Percentiles rank a stretch among this genome's conserved stretches.
Evolutionary conservation across 768 basidiomycete species (phyloP).

Genomic region (Suillus paluster): DNA sequence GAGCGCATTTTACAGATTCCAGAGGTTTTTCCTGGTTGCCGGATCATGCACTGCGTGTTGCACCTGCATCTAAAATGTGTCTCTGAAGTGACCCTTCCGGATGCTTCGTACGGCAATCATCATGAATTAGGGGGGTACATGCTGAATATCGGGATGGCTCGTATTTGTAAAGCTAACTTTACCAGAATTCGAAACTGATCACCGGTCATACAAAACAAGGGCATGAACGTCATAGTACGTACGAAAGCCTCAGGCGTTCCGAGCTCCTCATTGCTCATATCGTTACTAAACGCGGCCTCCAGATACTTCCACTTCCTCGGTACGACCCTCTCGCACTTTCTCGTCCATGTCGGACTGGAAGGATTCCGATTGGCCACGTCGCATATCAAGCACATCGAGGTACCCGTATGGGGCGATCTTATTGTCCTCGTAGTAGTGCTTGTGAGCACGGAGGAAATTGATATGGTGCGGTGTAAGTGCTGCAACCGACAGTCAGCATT

Average conservation of each 20-base stretch:
- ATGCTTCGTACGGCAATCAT: not conserved
- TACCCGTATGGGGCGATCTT: conserved; percentile 25
- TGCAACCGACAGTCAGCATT: conserved; percentile 18
- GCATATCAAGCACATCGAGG: conserved; percentile 19
- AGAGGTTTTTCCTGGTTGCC: not conserved
- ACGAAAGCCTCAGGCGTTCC: not conserved
- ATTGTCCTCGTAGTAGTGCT: conserved; percentile 29
- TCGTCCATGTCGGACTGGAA: conserved; percentile 9
- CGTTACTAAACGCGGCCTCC: conserved; percentile 16
- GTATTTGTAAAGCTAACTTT: not conserved
- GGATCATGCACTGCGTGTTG: not conserved
- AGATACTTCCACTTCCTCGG: not conserved
- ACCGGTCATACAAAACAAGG: not conserved
- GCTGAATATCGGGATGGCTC: not conserved
- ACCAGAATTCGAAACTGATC: not conserved
- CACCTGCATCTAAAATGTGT: not conserved
- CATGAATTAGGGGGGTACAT: not conserved
- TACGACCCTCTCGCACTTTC: conserved; percentile 6
- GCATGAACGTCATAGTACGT: not conserved
- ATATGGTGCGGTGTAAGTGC: conserved; percentile 28
- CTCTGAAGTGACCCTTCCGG: not conserved
- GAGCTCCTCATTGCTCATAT: not conserved
- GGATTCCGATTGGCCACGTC: conserved; percentile 11
- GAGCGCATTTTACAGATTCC: not conserved
- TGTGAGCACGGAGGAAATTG: conserved; percentile 24